Conservation (phyloP, 2,329 filamentous ascomycete genomes). For the Talaromyces marneffei region DNA sequence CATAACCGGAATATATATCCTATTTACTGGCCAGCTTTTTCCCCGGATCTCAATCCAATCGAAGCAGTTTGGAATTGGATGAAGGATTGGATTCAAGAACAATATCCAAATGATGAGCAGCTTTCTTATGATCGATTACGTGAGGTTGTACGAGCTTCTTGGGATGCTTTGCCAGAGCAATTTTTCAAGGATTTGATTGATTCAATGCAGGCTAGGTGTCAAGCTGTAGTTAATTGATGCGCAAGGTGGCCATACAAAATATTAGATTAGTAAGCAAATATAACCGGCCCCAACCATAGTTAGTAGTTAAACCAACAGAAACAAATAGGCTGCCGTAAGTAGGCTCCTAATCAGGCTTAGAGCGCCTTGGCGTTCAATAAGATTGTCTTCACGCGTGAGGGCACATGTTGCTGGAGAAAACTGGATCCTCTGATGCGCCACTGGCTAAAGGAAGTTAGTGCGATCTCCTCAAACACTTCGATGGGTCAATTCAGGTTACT, state of each 20-base stretch:
- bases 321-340: too few relatives aligned
- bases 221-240: not conserved
- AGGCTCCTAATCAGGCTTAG: too few relatives aligned
- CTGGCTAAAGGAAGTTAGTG: too few relatives aligned
- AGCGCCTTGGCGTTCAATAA: too few relatives aligned
- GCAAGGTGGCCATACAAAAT: not conserved
- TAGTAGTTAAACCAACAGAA: too few relatives aligned
- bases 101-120: not conserved
- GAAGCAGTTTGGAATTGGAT: conserved; percentile 1
- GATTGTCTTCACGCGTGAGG: too few relatives aligned
- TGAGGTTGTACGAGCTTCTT: too few relatives aligned
- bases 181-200: conserved; percentile 1
- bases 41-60: conserved; percentile 7
- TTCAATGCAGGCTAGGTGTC: not conserved
- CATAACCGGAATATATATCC: conserved; percentile 2
- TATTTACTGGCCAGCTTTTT: not conserved
- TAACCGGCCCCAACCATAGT: too few relatives aligned
- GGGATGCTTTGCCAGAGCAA: not conserved
- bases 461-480: too few relatives aligned
- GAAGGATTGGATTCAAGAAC: not conserved
- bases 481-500: too few relatives aligned
- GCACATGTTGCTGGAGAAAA: too few relatives aligned
- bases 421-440: too few relatives aligned
- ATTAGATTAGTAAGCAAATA: not conserved
- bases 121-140: not conserved